These are phyloP conservation scores for Loxodes magnus DNA, from an alignment of 73 alveolate genomes.

Conservation along the genomic window DNA sequence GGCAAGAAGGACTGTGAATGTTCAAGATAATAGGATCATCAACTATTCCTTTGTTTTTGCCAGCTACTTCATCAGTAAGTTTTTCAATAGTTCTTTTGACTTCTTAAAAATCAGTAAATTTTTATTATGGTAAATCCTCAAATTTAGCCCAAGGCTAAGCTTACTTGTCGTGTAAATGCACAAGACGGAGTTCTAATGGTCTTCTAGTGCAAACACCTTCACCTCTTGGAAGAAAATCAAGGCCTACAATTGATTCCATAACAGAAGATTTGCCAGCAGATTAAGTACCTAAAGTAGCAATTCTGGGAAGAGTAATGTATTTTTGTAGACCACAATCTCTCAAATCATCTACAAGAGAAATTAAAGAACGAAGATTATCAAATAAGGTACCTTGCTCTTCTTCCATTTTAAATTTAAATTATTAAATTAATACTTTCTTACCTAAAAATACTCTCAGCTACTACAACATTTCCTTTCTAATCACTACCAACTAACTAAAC, in stretches of 20 bases:
- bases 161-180: slow-evolving; percentile 25
- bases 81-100: slow-evolving; percentile 63
- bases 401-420: too few species aligned
- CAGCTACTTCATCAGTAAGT: slow-evolving; percentile 84
- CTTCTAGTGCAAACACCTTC: slow-evolving; percentile 90
- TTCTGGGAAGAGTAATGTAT: slow-evolving; percentile 94
- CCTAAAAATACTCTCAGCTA: too few species aligned
- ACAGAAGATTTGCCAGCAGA: slow-evolving; percentile 75
- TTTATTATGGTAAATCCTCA: neutral
- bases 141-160: neutral
- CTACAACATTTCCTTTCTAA: too few species aligned
- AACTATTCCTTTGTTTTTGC: slow-evolving; percentile 75
- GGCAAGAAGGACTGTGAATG: slow-evolving; percentile 90
- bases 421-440: too few species aligned
- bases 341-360: slow-evolving; percentile 71
- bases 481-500: too few species aligned
- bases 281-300: slow-evolving; percentile 13
- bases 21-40: slow-evolving; percentile 93
- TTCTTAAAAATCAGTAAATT: neutral
- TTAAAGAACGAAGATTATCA: neutral
- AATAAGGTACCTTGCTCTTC: slow-evolving; percentile 12
- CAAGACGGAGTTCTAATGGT: slow-evolving; percentile 81
- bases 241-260: slow-evolving; percentile 92
- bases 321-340: slow-evolving; percentile 94
- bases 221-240: slow-evolving; percentile 93